Conservation (phyloP, 2,329 filamentous ascomycete species). For the Dactylellina sp. region DNA sequence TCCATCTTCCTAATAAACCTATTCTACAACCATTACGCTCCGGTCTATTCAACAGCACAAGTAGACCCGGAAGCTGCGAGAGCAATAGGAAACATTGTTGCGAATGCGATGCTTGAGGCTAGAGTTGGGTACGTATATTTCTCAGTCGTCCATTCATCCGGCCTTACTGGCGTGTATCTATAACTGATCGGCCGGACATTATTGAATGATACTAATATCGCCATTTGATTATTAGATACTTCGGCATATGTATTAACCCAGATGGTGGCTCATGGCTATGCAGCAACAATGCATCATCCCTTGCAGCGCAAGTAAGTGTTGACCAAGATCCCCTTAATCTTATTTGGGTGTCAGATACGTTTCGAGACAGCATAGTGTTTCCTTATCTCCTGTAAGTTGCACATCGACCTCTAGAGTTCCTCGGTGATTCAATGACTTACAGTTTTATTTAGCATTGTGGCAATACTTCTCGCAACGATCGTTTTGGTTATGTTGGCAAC, state of each 20-base stretch:
- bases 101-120: conserved; percentile 83
- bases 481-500: conserved; percentile 94
- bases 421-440: neutral
- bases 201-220: neutral
- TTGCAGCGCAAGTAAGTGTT: conserved; percentile 87
- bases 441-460: conserved; percentile 79
- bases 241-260: conserved; percentile 94
- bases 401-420: neutral
- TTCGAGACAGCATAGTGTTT: conserved; percentile 98
- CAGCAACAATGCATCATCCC: conserved; percentile 93
- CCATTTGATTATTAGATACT: conserved; percentile 70
- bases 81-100: conserved; percentile 90
- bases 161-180: too few relatives aligned
- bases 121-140: conserved; percentile 78
- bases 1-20: conserved; percentile 98
- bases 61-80: conserved; percentile 88
- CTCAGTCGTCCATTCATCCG: too few relatives aligned
- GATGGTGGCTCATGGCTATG: conserved; percentile 92
- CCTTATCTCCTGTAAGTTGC: conserved; percentile 86
- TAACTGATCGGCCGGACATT: too few relatives aligned
- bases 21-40: conserved; percentile 90
- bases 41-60: conserved; percentile 84
- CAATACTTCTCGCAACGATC: conserved; percentile 95
- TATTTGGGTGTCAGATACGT: conserved; percentile 95
- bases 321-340: conserved; percentile 97